A percentile compares a stretch with the other conserved stretches of the same genome.
Conservation (phyloP, 495 filamentous ascomycete genomes). For the Staphylotrichum longicolle region DNA sequence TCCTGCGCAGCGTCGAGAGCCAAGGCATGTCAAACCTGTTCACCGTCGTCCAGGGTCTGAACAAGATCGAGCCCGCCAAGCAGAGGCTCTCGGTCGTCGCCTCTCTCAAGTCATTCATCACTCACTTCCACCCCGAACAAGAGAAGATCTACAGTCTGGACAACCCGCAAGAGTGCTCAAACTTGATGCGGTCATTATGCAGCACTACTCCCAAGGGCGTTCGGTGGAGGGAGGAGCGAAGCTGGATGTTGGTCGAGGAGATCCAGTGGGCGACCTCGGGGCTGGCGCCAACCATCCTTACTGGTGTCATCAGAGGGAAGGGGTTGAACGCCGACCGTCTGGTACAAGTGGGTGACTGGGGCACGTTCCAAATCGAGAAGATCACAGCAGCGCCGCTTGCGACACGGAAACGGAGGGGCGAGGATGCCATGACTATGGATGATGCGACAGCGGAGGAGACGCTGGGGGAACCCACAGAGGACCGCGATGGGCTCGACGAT, state of each 20-base stretch:
- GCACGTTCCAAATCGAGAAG: slow-evolving; percentile 89
- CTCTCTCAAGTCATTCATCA: slow-evolving; percentile 85
- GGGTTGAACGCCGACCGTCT: slow-evolving; percentile 85
- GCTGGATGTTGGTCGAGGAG: slow-evolving; percentile 89
- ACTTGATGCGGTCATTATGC: slow-evolving; percentile 84
- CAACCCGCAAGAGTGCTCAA: slow-evolving; percentile 81
- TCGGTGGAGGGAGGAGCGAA: slow-evolving; percentile 87
- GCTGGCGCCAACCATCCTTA: slow-evolving; percentile 63
- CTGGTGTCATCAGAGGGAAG: slow-evolving; percentile 81
- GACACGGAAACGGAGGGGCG: slow-evolving; percentile 53
- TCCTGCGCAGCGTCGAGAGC: slow-evolving; percentile 81
- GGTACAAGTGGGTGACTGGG: slow-evolving; percentile 90
- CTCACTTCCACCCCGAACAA: slow-evolving; percentile 84
- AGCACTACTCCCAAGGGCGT: slow-evolving; percentile 88
- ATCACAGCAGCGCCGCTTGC: slow-evolving; percentile 69
- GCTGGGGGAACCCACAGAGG: slow-evolving; percentile 66
- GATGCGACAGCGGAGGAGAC: slow-evolving; percentile 47
- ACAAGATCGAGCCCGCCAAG: slow-evolving; percentile 74
- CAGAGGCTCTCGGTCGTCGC: slow-evolving; percentile 67
- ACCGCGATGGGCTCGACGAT: slow-evolving; percentile 77
- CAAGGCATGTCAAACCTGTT: slow-evolving; percentile 89
- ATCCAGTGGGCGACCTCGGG: slow-evolving; percentile 63
- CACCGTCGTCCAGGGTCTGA: slow-evolving; percentile 73
- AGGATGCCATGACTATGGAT: slow-evolving; percentile 71
- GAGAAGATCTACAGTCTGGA: slow-evolving; percentile 86